A percentile compares a stretch with the other conserved stretches of the same genome.
phyloP scores from a whole-genome alignment of 371 early-diverging fungal species.

The Mortierella sp. region DNA sequence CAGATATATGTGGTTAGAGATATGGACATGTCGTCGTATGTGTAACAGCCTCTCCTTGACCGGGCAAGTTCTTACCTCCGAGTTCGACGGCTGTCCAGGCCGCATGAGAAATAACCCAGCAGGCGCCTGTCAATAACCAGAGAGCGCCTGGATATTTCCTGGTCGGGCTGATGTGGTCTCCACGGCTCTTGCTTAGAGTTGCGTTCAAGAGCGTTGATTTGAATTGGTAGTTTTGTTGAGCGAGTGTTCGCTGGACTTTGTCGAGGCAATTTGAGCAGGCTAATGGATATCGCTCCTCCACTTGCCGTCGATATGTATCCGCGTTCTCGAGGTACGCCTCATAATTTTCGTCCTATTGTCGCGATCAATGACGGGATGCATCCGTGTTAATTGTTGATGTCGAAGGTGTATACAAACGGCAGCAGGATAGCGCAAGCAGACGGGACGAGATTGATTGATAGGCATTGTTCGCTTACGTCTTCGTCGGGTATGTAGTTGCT shows the following conservation, averaged over 20 bases:
- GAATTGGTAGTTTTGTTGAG: constrained; percentile 35
- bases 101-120: constrained; percentile 24
- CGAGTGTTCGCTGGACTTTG: constrained; percentile 34
- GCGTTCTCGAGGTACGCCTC: constrained; percentile 35
- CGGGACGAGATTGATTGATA: no score
- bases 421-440: no score
- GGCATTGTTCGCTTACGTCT: constrained; percentile 33
- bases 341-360: constrained; percentile 40
- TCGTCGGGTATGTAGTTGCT: constrained; percentile 57
- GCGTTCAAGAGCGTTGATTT: constrained; percentile 38
- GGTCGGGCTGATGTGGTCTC: constrained; percentile 27
- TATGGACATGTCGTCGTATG: background rate
- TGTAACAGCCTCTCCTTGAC: background rate
- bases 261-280: constrained; percentile 39
- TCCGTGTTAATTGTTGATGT: no score
- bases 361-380: no score
- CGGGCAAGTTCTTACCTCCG: constrained; percentile 16
- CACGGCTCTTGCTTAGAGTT: constrained; percentile 44
- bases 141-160: constrained; percentile 24
- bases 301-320: constrained; percentile 35
- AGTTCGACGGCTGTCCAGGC: constrained; percentile 15
- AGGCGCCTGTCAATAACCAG: constrained; percentile 34
- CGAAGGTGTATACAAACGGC: no score
- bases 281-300: constrained; percentile 53
- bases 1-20: background rate